These are phyloP conservation scores for Nicotiana tomentosiformis DNA, from an alignment of 257 asterid species.

Conservation along the genomic window DNA sequence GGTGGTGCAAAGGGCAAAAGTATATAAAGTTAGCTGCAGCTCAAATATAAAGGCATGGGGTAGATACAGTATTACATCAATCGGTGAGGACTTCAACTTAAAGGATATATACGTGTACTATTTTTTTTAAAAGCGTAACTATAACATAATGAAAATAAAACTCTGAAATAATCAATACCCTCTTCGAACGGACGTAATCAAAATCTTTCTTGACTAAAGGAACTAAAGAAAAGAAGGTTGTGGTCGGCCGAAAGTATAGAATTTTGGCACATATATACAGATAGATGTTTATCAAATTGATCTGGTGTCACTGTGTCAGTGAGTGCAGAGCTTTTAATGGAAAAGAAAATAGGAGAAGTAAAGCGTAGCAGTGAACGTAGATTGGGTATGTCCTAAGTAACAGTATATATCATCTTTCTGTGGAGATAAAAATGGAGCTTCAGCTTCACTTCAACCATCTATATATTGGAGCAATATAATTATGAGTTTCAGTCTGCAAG, in stretches of 20 bases:
- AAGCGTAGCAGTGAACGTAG: slow-evolving; percentile 21
- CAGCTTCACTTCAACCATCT: not conserved
- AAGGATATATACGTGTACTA: not conserved
- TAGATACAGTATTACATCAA: not conserved
- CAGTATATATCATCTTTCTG: not conserved
- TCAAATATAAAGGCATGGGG: not conserved
- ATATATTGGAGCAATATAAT: not conserved
- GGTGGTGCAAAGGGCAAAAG: not conserved
- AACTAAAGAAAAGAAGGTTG: not conserved
- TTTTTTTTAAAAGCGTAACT: not conserved
- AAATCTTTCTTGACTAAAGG: not conserved
- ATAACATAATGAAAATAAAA: too few relatives aligned
- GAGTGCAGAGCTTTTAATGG: not conserved
- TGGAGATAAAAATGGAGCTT: not conserved
- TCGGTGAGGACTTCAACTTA: not conserved
- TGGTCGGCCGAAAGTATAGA: not conserved
- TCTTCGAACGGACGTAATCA: not conserved
- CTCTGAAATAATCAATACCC: not conserved
- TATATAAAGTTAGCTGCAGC: not conserved
- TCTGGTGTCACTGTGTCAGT: not conserved
- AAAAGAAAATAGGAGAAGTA: slow-evolving; percentile 23
- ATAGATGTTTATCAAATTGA: not conserved
- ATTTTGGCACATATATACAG: not conserved
- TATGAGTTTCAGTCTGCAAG: not conserved
- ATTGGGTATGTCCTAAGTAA: slow-evolving; percentile 39